phyloP scores from a whole-genome alignment of 345 rosid genomes.

The Trapa incisa region DNA sequence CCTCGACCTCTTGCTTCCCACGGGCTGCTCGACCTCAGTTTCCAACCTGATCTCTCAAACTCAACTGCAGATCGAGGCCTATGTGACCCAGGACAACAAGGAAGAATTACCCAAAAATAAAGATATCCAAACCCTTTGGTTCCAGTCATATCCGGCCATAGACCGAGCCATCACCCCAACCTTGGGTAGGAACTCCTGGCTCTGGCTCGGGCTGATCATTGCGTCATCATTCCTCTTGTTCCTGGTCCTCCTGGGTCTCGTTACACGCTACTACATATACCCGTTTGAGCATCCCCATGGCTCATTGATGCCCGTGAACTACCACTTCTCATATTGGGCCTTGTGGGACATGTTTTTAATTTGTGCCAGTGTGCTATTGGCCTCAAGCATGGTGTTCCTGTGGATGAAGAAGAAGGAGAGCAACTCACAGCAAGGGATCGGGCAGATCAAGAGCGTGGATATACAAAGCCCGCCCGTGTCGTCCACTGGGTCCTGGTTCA shows the following conservation, averaged over 20 bases:
- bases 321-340: slow-evolving; percentile 2
- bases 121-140: slow-evolving; percentile 13
- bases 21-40: slow-evolving; percentile 13
- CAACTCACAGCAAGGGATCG: background rate
- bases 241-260: slow-evolving; percentile 20
- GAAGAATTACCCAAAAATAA: slow-evolving; percentile 3
- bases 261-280: slow-evolving; percentile 21
- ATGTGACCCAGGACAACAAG: slow-evolving; percentile 37
- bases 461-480: background rate
- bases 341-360: slow-evolving; percentile 13
- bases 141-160: slow-evolving; percentile 15
- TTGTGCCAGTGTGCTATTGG: slow-evolving; percentile 12
- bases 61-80: slow-evolving; percentile 36
- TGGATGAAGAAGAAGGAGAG: slow-evolving; percentile 14
- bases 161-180: slow-evolving; percentile 14
- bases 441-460: slow-evolving; percentile 16
- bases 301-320: background rate
- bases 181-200: slow-evolving; percentile 26
- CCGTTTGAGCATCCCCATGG: slow-evolving; percentile 10
- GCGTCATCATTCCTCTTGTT: slow-evolving; percentile 23
- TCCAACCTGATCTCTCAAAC: slow-evolving; percentile 14
- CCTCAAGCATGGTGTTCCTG: slow-evolving; percentile 17
- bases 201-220: slow-evolving; percentile 24
- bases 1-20: slow-evolving; percentile 51
- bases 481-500: background rate